Conservation (phyloP, 306 rosid genomes). For the Boehmeria nivea region DNA sequence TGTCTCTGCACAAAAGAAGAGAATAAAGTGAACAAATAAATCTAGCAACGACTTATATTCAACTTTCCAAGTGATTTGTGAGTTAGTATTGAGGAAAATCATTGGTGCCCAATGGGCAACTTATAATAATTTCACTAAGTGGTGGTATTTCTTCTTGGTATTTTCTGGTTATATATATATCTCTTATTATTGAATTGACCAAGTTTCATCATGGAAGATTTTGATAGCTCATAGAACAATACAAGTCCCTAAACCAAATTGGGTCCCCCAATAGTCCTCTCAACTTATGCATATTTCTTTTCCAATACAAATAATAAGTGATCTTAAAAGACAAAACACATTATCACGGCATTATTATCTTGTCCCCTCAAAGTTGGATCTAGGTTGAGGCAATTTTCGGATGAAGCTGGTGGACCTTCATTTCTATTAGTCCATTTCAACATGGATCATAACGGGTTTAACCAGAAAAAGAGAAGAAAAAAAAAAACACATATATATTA, state of each 20-base stretch:
- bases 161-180: not conserved
- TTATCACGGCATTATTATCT: not conserved
- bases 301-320: not conserved
- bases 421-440: conserved; percentile 22
- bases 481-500: not conserved
- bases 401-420: conserved; percentile 3
- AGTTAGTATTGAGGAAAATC: not conserved
- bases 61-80: not conserved
- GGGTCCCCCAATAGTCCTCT: not conserved
- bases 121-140: not conserved
- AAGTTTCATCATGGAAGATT: conserved; percentile 3
- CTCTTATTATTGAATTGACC: not conserved
- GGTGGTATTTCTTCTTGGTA: not conserved
- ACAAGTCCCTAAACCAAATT: conserved; percentile 3
- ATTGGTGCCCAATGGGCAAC: not conserved
- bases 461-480: conserved; percentile 4
- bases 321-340: not conserved
- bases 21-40: not conserved
- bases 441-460: conserved; percentile 23
- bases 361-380: not conserved
- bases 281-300: not conserved
- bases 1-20: not conserved
- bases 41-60: not conserved
- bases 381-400: not conserved
- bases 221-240: conserved; percentile 10